phyloP scores from a whole-genome alignment of 371 early-diverging fungal genomes.

The Mucor indicus region DNA sequence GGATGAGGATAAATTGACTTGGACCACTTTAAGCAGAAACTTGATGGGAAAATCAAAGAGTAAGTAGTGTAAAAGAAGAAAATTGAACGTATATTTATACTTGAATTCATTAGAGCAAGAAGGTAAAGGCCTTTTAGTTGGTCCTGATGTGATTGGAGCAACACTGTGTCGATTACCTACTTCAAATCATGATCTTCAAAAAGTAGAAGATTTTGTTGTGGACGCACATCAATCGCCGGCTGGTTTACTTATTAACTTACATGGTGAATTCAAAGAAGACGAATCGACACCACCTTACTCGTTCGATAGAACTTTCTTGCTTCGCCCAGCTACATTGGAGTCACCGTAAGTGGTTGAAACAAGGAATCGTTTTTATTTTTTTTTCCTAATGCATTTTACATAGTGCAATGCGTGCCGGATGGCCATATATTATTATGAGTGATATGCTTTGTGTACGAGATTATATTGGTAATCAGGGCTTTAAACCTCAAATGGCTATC shows the following conservation, averaged over 20 bases:
- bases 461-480: conserved; percentile 40
- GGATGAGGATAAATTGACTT: conserved; percentile 17
- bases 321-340: conserved; percentile 49
- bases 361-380: background rate
- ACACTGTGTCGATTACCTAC: conserved; percentile 40
- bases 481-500: conserved; percentile 16
- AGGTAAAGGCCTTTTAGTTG: conserved; percentile 28
- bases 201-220: conserved; percentile 38
- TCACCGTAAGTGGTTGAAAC: conserved; percentile 37
- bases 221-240: conserved; percentile 53
- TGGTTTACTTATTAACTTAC: conserved; percentile 33
- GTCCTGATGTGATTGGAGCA: conserved; percentile 36
- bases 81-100: background rate
- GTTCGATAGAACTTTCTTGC: conserved; percentile 54
- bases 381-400: background rate
- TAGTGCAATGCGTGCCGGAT: conserved; percentile 46
- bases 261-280: conserved; percentile 59
- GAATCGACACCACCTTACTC: conserved; percentile 29
- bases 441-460: conserved; percentile 54
- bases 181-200: conserved; percentile 42
- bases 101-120: conserved; percentile 17
- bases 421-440: conserved; percentile 51
- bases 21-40: conserved; percentile 29
- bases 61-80: conserved; percentile 11
- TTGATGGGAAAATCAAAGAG: conserved; percentile 24